These are phyloP conservation scores for Penicillium sp. DNA, from an alignment of 2,329 filamentous ascomycete species.

Conservation along the genomic window DNA sequence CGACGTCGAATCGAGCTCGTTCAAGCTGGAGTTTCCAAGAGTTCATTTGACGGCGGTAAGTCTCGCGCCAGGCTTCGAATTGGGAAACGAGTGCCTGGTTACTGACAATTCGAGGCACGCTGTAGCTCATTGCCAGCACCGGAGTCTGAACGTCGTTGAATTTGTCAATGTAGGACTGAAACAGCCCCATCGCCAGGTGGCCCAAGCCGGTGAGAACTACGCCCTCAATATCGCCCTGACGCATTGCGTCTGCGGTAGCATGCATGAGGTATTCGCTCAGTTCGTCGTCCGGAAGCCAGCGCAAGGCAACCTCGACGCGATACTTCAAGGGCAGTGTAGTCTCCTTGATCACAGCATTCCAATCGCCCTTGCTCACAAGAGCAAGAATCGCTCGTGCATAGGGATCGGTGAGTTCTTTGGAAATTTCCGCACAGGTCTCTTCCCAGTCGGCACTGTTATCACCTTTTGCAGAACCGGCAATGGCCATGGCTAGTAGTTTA, in stretches of 20 bases:
- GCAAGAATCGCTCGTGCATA: slow-evolving; percentile 61
- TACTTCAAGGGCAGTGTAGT: slow-evolving; percentile 58
- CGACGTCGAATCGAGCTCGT: slow-evolving; percentile 58
- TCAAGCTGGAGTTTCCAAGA: slow-evolving; percentile 60
- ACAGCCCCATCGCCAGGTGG: slow-evolving; percentile 57
- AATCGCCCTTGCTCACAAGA: slow-evolving; percentile 59
- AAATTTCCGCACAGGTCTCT: slow-evolving; percentile 61
- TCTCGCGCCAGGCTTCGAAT: slow-evolving; percentile 60
- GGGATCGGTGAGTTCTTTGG: slow-evolving; percentile 59
- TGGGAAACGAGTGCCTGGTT: slow-evolving; percentile 51
- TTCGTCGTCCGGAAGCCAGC: slow-evolving; percentile 48
- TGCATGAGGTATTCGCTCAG: slow-evolving; percentile 55
- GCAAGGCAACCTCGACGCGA: slow-evolving; percentile 60
- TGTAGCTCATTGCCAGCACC: slow-evolving; percentile 58
- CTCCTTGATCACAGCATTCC: slow-evolving; percentile 58
- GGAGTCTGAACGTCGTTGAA: slow-evolving; percentile 62
- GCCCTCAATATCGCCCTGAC: slow-evolving; percentile 59
- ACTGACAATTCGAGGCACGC: slow-evolving; percentile 58
- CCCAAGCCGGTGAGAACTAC: slow-evolving; percentile 61
- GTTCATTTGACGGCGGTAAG: slow-evolving; percentile 60
- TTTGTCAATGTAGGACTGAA: slow-evolving; percentile 59
- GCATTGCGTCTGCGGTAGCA: slow-evolving; percentile 50
- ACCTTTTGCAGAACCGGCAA: slow-evolving; percentile 46
- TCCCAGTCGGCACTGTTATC: slow-evolving; percentile 57
- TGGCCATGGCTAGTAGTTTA: slow-evolving; percentile 55